Evolutionary conservation across 2,329 filamentous ascomycete genomes (phyloP).

Genomic region (Thyridium curvatum): DNA sequence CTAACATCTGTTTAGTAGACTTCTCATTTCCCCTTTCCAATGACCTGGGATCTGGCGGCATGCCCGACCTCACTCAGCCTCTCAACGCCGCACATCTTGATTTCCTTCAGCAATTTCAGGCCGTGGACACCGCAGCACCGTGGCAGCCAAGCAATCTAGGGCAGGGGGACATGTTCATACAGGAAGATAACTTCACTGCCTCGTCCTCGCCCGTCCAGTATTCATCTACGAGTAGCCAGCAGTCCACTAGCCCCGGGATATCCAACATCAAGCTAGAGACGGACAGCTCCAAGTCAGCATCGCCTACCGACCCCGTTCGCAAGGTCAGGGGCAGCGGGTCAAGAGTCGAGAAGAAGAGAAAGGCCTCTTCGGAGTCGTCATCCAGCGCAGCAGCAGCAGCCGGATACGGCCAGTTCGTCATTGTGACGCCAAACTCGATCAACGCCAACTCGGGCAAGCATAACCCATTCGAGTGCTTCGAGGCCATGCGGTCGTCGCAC

Average conservation of each 20-base stretch:
- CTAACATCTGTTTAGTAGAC: too few relatives aligned
- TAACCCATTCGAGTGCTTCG: slow-evolving; percentile 50
- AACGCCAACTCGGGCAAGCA: slow-evolving; percentile 41
- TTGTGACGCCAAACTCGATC: slow-evolving; percentile 48
- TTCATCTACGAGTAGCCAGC: slow-evolving; percentile 2
- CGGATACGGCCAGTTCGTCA: slow-evolving; percentile 42
- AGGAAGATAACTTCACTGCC: background rate
- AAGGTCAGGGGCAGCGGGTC: slow-evolving; percentile 32
- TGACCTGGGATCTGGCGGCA: too few relatives aligned
- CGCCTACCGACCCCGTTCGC: slow-evolving; percentile 23
- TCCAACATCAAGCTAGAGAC: slow-evolving; percentile 18
- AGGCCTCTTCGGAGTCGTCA: slow-evolving; percentile 6
- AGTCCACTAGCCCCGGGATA: slow-evolving; percentile 22
- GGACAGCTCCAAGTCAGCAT: slow-evolving; percentile 9
- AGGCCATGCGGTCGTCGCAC: slow-evolving; percentile 44
- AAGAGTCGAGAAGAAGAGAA: slow-evolving; percentile 38
- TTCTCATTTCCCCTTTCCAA: too few relatives aligned
- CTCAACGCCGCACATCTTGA: too few relatives aligned
- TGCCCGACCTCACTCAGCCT: too few relatives aligned
- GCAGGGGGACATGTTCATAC: too few relatives aligned
- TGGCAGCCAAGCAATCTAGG: too few relatives aligned
- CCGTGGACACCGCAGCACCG: too few relatives aligned
- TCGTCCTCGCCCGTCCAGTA: slow-evolving; percentile 8
- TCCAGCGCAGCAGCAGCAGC: slow-evolving; percentile 12
- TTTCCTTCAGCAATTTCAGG: too few relatives aligned